Base-by-base conservation (phyloP, 169 alveolate species). In the Plasmodium malariae region DNA sequence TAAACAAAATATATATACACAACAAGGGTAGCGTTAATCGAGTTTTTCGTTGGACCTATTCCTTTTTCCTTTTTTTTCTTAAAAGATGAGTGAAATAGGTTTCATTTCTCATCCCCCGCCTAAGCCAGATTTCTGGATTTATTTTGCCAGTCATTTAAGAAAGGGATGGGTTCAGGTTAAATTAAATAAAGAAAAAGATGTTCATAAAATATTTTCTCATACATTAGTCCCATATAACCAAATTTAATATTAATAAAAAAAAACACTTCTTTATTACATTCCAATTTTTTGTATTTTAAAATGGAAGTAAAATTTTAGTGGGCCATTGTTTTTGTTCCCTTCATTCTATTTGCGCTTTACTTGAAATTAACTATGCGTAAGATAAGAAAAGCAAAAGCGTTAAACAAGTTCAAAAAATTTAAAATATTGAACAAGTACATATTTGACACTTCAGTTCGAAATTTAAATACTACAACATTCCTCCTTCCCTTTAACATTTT, bases 71-170 rank as follows among this genome's bases (percentile, higher is more conserved):
- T n/a, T 5, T 60, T 60, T 6, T n/a, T 5, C n/a, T 0, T 24
- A 19, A 49, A 59, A 43, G 9, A 48, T 80, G 72, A 65, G 45
- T 9, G 65, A 36, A 48, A 37, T 65, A 17, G 90, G 80, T 14
- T 59, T 45, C 26, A 54, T 55, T 65, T 65, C 90, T 26, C 80
- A 65, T 24, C 90, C 90, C 3, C 90, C 90, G 0, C 90, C 90
- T 40, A 48, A 80, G 28, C 90, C 90, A 1, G 90, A 80, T 55
- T 80, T 80, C 17, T 80, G 90, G 90, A 80, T 80, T 43, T 80
- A 80, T 68, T 65, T 65, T 68, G 90, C 90, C 62, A 80, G 37
- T 26, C 65, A 80, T 51, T 54, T 80, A 59, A 65, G 90, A 34
- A 62, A 65, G 17, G 55, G 59, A 17, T 80, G 90, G 90, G 63